A percentile compares a stretch with the other conserved stretches of the same genome.
These are phyloP conservation scores for Botrytis porri DNA, from an alignment of 2,329 filamentous ascomycete species.

Conservation along the genomic window DNA sequence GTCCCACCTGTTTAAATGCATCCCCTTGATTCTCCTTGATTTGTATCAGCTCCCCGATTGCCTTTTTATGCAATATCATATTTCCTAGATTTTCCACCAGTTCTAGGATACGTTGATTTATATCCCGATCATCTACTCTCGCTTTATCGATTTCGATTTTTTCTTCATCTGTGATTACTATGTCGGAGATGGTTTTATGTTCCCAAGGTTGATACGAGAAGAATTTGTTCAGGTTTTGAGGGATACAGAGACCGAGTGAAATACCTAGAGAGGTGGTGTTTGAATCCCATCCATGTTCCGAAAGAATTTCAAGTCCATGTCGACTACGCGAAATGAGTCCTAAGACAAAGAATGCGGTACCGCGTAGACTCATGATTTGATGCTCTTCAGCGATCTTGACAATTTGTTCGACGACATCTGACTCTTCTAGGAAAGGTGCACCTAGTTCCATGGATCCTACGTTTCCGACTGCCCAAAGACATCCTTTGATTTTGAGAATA, in stretches of 20 bases:
- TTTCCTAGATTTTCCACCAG: slow-evolving; percentile 87
- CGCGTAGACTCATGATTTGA: slow-evolving; percentile 86
- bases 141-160: slow-evolving; percentile 47
- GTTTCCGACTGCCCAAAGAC: slow-evolving; percentile 95
- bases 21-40: slow-evolving; percentile 72
- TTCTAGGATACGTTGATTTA: slow-evolving; percentile 74
- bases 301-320: slow-evolving; percentile 87
- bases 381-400: slow-evolving; percentile 84
- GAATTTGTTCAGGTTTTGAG: slow-evolving; percentile 71
- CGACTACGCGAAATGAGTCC: slow-evolving; percentile 88
- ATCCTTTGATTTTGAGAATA: slow-evolving; percentile 92
- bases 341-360: slow-evolving; percentile 94
- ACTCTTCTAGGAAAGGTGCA: slow-evolving; percentile 87
- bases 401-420: slow-evolving; percentile 82
- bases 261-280: slow-evolving; percentile 79
- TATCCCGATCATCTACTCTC: slow-evolving; percentile 54
- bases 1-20: slow-evolving; percentile 69
- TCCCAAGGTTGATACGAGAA: slow-evolving; percentile 67
- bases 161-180: slow-evolving; percentile 43
- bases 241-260: slow-evolving; percentile 84
- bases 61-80: slow-evolving; percentile 86
- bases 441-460: slow-evolving; percentile 98
- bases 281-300: slow-evolving; percentile 89
- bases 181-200: slow-evolving; percentile 35
- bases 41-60: slow-evolving; percentile 76